Conservation (phyloP, 768 basidiomycete species). For the Mycena olivaceomarginata region DNA sequence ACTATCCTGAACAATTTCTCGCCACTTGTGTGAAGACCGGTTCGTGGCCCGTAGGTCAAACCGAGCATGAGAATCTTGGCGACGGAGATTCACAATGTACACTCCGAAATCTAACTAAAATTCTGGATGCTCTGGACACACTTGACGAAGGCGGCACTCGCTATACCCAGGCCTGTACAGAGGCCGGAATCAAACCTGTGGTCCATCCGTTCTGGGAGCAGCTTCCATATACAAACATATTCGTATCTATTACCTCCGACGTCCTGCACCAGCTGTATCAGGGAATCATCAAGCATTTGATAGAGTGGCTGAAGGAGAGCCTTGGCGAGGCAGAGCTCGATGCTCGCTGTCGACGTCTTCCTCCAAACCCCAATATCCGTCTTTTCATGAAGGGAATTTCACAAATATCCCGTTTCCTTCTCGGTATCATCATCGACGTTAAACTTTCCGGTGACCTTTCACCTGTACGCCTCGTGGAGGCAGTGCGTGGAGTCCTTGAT, state of each 20-base stretch:
- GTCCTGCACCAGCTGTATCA: slow-evolving; percentile 58
- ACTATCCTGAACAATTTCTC: slow-evolving; percentile 13
- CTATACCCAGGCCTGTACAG: background rate
- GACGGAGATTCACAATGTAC: background rate
- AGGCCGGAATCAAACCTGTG: slow-evolving; percentile 16
- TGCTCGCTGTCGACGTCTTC: too few relatives aligned
- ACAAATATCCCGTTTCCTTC: slow-evolving; percentile 19
- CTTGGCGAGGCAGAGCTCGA: slow-evolving; percentile 49
- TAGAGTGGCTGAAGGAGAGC: slow-evolving; percentile 45
- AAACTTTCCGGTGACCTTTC: background rate
- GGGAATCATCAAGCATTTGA: slow-evolving; percentile 56
- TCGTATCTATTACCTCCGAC: slow-evolving; percentile 52
- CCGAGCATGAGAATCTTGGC: background rate
- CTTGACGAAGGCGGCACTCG: slow-evolving; percentile 12
- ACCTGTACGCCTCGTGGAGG: background rate
- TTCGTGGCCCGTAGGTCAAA: background rate
- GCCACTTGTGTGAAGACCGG: slow-evolving; percentile 17
- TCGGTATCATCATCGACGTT: slow-evolving; percentile 18
- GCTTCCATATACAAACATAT: slow-evolving; percentile 53
- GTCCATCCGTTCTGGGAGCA: slow-evolving; percentile 50
- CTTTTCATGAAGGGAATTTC: slow-evolving; percentile 29
- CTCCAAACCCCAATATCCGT: slow-evolving; percentile 51
- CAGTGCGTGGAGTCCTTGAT: slow-evolving; percentile 23
- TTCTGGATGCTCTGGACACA: slow-evolving; percentile 9
- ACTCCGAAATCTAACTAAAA: slow-evolving; percentile 1